Conservation (phyloP, 345 rosid species). For the Hypericum perforatum region DNA sequence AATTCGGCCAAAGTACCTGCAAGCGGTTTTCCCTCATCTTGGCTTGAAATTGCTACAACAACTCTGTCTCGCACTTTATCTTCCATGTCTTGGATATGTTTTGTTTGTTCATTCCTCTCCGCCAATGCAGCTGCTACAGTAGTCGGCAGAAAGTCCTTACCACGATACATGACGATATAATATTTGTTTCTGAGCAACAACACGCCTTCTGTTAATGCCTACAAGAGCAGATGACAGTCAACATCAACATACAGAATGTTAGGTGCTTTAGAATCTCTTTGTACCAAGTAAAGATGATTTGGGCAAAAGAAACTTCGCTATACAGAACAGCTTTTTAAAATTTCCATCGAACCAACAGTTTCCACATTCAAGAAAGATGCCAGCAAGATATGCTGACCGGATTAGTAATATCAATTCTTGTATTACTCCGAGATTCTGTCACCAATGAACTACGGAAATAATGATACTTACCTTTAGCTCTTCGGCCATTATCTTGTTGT, state of each 20-base stretch:
- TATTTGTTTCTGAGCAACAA: conserved; percentile 89
- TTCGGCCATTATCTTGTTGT: conserved; percentile 93
- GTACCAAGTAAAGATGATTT: too few species aligned
- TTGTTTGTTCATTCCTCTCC: conserved; percentile 68
- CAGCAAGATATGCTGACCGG: too few species aligned
- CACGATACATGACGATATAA: conserved; percentile 88
- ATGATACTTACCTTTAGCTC: conserved; percentile 67
- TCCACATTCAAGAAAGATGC: too few species aligned
- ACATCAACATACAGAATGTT: not conserved
- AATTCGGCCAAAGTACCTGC: conserved; percentile 96
- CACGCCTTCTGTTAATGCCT: conserved; percentile 86
- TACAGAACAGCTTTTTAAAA: conserved; percentile 5
- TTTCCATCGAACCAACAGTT: too few species aligned
- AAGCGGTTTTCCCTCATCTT: conserved; percentile 42
- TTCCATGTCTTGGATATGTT: conserved; percentile 75
- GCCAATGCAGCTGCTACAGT: conserved; percentile 77
- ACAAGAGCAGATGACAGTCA: conserved; percentile 15
- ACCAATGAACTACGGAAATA: not conserved
- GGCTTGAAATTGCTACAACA: conserved; percentile 41
- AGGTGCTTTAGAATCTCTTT: too few species aligned
- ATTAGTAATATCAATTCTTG: not conserved
- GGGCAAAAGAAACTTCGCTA: conserved; percentile 1
- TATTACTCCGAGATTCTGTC: not conserved
- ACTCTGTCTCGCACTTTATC: conserved; percentile 50
- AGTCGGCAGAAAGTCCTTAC: conserved; percentile 92